Evolutionary conservation across 1,139 yeast genomes (phyloP).

Genomic region (Nakaseomyces nivariensis): DNA sequence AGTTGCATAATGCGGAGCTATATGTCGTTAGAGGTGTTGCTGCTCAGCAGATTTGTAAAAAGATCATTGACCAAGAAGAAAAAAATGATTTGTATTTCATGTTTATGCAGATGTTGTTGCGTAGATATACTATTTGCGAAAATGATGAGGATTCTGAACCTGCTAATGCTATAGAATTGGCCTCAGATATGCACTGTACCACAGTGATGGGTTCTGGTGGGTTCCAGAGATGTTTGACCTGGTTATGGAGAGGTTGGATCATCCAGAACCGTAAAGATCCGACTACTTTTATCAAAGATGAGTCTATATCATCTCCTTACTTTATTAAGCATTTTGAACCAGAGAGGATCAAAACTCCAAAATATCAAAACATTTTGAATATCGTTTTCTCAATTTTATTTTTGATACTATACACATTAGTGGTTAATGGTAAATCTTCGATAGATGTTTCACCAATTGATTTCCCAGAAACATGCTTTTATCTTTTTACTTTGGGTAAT

Average conservation of each 20-base stretch:
- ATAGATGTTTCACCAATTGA: conserved; percentile 31
- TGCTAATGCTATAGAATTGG: conserved; percentile 65
- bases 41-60: conserved; percentile 64
- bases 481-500: conserved; percentile 57
- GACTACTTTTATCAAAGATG: conserved; percentile 54
- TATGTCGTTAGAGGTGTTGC: conserved; percentile 52
- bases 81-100: conserved; percentile 51
- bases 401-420: conserved; percentile 50
- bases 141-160: conserved; percentile 57
- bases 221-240: conserved; percentile 74
- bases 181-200: conserved; percentile 79
- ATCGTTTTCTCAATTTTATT: conserved; percentile 59
- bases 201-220: conserved; percentile 70
- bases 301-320: conserved; percentile 46
- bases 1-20: conserved; percentile 59
- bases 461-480: conserved; percentile 47
- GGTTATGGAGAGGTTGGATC: conserved; percentile 94
- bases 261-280: conserved; percentile 67
- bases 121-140: conserved; percentile 57
- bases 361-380: conserved; percentile 68
- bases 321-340: conserved; percentile 69
- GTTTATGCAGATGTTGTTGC: conserved; percentile 69
- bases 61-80: conserved; percentile 49
- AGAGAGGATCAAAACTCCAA: conserved; percentile 73
- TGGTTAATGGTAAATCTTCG: conserved; percentile 43